These are phyloP conservation scores for Penicillium occitanis DNA, from an alignment of 2,329 filamentous ascomycete genomes.

Conservation along the genomic window DNA sequence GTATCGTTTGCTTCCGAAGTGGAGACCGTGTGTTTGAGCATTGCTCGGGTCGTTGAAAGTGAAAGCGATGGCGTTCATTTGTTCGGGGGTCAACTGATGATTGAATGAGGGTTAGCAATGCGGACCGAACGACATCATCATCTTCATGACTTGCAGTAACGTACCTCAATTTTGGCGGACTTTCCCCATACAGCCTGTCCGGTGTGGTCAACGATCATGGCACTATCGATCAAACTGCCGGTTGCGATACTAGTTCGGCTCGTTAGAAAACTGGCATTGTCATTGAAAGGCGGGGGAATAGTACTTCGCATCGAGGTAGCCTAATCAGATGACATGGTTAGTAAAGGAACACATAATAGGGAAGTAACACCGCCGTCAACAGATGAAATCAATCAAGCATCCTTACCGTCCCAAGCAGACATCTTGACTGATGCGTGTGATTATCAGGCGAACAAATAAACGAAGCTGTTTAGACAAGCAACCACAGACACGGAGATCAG, in stretches of 20 bases:
- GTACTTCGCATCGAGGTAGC: slow-evolving; percentile 7
- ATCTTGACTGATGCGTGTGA: slow-evolving; percentile 14
- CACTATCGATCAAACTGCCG: slow-evolving; percentile 77
- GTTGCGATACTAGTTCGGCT: slow-evolving; percentile 68
- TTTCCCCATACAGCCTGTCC: slow-evolving; percentile 79
- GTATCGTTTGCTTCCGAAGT: slow-evolving; percentile 56
- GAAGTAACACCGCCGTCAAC: not conserved
- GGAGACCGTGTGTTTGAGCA: not conserved
- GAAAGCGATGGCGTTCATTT: slow-evolving; percentile 56
- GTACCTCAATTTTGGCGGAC: slow-evolving; percentile 70
- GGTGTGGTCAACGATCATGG: slow-evolving; percentile 76
- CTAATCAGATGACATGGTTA: not conserved
- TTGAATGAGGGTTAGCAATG: not conserved
- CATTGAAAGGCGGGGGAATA: slow-evolving; percentile 7
- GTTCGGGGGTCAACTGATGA: slow-evolving; percentile 48
- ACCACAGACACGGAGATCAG: slow-evolving; percentile 7
- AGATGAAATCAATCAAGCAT: slow-evolving; percentile 10
- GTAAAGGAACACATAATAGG: not conserved
- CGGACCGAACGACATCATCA: not conserved
- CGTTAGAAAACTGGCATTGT: not conserved
- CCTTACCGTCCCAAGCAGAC: slow-evolving; percentile 61
- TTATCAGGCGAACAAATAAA: slow-evolving; percentile 12
- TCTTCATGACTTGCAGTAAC: not conserved
- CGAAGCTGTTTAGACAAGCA: slow-evolving; percentile 7
- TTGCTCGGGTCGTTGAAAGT: slow-evolving; percentile 49